Evolutionary conservation across 2,329 filamentous ascomycete species (phyloP).

Genomic region (Aspergillus sclerotialis): DNA sequence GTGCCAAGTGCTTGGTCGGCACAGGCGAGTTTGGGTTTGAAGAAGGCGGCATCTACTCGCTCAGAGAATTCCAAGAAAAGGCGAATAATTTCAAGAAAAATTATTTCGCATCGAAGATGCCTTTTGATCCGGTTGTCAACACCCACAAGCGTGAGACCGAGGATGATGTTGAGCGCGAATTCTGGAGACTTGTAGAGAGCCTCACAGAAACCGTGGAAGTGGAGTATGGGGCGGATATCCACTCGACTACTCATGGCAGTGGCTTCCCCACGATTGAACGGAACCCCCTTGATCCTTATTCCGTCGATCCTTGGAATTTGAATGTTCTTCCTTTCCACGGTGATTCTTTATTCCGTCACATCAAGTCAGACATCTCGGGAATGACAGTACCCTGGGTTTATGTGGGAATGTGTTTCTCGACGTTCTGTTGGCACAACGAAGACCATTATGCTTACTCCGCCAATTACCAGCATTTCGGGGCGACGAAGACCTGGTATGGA

Average conservation of each 20-base stretch:
- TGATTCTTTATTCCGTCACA: slow-evolving; percentile 90
- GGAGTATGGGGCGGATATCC: slow-evolving; percentile 95
- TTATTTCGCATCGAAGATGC: slow-evolving; percentile 88
- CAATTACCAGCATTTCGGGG: slow-evolving; percentile 97
- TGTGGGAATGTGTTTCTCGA: slow-evolving; percentile 98
- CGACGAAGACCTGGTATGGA: slow-evolving; percentile 98
- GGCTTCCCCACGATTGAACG: slow-evolving; percentile 93
- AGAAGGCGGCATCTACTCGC: slow-evolving; percentile 89
- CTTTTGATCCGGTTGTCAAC: slow-evolving; percentile 76
- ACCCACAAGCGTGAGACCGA: slow-evolving; percentile 77
- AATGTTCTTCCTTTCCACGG: slow-evolving; percentile 85
- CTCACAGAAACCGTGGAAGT: slow-evolving; percentile 95
- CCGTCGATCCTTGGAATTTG: slow-evolving; percentile 90
- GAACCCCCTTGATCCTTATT: slow-evolving; percentile 78
- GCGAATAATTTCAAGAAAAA: slow-evolving; percentile 90
- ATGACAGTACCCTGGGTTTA: slow-evolving; percentile 99
- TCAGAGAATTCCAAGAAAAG: slow-evolving; percentile 93
- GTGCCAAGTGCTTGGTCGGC: slow-evolving; percentile 86
- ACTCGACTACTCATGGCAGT: slow-evolving; percentile 95
- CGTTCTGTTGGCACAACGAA: slow-evolving; percentile 99
- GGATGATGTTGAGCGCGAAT: slow-evolving; percentile 92
- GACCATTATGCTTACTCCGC: slow-evolving; percentile 97
- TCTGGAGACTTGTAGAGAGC: slow-evolving; percentile 91
- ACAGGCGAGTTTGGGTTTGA: slow-evolving; percentile 97
- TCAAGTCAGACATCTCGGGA: slow-evolving; percentile 95